Evolutionary conservation across 371 early-diverging fungal species (phyloP).

Genomic region (Entomophthora muscae): DNA sequence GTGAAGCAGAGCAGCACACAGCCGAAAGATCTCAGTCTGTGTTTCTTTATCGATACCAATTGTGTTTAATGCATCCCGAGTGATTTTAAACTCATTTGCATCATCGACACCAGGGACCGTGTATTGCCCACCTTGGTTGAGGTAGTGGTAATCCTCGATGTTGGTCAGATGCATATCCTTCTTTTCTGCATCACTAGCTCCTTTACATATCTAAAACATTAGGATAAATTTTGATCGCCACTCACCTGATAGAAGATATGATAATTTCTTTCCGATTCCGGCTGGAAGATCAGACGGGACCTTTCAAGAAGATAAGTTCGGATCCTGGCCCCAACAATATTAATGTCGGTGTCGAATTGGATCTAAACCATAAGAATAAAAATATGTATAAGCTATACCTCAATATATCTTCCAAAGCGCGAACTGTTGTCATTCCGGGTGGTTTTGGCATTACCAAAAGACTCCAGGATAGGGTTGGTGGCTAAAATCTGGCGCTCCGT

Average conservation of each 20-base stretch:
- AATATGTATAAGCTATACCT: conserved; percentile 20
- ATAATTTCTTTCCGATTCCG: conserved; percentile 87
- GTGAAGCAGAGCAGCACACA: conserved; percentile 79
- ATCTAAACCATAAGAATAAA: conserved; percentile 22
- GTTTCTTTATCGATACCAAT: conserved; percentile 69
- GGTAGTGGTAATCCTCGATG: conserved; percentile 63
- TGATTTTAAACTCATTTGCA: conserved; percentile 70
- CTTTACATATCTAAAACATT: conserved; percentile 62
- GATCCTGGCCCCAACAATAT: conserved; percentile 89
- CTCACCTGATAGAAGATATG: conserved; percentile 89
- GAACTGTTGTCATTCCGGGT: conserved; percentile 97
- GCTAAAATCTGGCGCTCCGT: conserved; percentile 71
- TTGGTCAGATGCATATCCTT: conserved; percentile 52
- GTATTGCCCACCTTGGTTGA: conserved; percentile 67
- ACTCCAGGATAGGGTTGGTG: conserved; percentile 98
- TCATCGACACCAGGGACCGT: conserved; percentile 77
- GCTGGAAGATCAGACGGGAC: conserved; percentile 91
- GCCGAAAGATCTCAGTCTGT: conserved; percentile 80
- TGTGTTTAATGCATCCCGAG: conserved; percentile 62
- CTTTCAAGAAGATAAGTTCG: conserved; percentile 96
- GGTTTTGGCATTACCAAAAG: conserved; percentile 99
- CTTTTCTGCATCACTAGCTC: conserved; percentile 65
- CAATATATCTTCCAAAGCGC: conserved; percentile 98
- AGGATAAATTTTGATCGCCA: neutral
- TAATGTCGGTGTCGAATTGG: conserved; percentile 52